Evolutionary conservation across 306 rosid species (phyloP).

Genomic region (Casuarina glauca): DNA sequence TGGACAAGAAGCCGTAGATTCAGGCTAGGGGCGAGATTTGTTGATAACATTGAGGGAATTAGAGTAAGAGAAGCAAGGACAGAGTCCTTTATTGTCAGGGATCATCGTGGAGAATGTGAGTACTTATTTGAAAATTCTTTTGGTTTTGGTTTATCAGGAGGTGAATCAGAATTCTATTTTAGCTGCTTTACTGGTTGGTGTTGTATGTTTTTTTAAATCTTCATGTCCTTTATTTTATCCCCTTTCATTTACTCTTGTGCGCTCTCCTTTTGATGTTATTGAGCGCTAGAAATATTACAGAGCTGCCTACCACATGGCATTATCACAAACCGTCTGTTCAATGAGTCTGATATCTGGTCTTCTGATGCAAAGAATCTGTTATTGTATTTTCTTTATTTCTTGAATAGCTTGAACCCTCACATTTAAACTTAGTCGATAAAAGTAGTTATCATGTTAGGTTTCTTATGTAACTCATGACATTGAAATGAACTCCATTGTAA

Average conservation of each 20-base stretch:
- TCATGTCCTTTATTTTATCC: neutral
- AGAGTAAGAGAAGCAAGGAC: slow-evolving; percentile 87
- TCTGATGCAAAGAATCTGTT: slow-evolving; percentile 18
- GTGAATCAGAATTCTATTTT: slow-evolving; percentile 15
- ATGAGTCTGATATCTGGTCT: neutral
- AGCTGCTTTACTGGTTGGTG: neutral
- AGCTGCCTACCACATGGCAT: neutral
- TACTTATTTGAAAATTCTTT: slow-evolving; percentile 28
- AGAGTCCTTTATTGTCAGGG: slow-evolving; percentile 86
- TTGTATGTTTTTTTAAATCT: neutral
- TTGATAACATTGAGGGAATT: slow-evolving; percentile 64
- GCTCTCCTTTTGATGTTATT: neutral
- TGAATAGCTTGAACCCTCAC: slow-evolving; percentile 6
- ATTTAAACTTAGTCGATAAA: neutral
- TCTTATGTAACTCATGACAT: slow-evolving; percentile 17
- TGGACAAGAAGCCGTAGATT: slow-evolving; percentile 99
- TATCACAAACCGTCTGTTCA: neutral
- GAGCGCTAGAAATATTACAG: neutral
- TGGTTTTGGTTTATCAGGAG: slow-evolving; percentile 23
- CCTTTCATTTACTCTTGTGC: neutral
- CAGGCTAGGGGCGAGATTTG: slow-evolving; percentile 87
- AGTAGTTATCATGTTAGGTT: slow-evolving; percentile 8
- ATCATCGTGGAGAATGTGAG: slow-evolving; percentile 99
- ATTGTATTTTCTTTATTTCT: slow-evolving; percentile 7
- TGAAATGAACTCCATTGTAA: slow-evolving; percentile 12